These are phyloP conservation scores for Hemileccinum hortonii DNA, from an alignment of 1,284 basidiomycete species.

Conservation along the genomic window DNA sequence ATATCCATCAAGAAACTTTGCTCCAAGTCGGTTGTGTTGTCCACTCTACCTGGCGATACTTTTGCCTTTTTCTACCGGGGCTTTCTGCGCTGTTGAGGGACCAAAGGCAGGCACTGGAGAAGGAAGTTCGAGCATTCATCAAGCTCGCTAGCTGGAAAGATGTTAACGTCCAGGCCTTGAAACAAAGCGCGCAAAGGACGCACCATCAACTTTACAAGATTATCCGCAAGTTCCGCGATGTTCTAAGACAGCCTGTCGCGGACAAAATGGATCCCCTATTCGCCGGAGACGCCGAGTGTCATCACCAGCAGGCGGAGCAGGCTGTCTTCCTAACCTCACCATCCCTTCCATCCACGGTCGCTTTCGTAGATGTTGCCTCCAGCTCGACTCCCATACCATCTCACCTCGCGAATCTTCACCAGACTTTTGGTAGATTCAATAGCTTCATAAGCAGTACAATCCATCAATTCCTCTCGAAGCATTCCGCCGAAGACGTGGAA, in stretches of 20 bases:
- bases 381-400: slow-evolving; percentile 13
- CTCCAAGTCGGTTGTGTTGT: slow-evolving; percentile 62
- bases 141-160: slow-evolving; percentile 99
- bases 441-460: slow-evolving; percentile 44
- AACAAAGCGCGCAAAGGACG: slow-evolving; percentile 87
- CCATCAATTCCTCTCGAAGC: slow-evolving; percentile 40
- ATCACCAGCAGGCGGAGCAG: slow-evolving; percentile 11
- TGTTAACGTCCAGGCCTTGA: slow-evolving; percentile 92
- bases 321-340: slow-evolving; percentile 8
- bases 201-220: slow-evolving; percentile 92
- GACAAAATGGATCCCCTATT: slow-evolving; percentile 41
- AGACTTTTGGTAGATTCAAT: slow-evolving; percentile 54
- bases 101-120: slow-evolving; percentile 71
- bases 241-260: slow-evolving; percentile 74
- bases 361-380: slow-evolving; percentile 7
- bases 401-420: slow-evolving; percentile 28
- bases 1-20: slow-evolving; percentile 34
- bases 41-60: slow-evolving; percentile 68
- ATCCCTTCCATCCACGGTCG: neutral
- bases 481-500: slow-evolving; percentile 48
- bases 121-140: slow-evolving; percentile 83
- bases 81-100: slow-evolving; percentile 54
- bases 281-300: slow-evolving; percentile 39
- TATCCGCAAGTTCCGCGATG: slow-evolving; percentile 89
- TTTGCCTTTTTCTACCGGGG: slow-evolving; percentile 57